phyloP scores from a whole-genome alignment of 2,329 filamentous ascomycete genomes.

The Chaetomium olivaceum region DNA sequence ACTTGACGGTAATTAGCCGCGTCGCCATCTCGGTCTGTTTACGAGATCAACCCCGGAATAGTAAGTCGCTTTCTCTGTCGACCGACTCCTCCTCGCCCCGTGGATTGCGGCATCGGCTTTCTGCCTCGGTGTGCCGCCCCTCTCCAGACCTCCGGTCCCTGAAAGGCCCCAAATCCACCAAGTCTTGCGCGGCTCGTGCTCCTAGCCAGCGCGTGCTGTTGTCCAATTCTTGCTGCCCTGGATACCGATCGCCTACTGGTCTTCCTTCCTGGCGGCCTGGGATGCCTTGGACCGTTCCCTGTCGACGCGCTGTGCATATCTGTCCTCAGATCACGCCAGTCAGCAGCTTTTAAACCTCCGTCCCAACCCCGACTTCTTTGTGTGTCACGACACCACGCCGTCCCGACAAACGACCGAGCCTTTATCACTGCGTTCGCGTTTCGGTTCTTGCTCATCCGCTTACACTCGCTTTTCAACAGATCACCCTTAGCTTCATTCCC shows the following conservation, averaged over 20 bases:
- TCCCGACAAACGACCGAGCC: not conserved
- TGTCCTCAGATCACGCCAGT: constrained; percentile 32
- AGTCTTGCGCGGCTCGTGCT: constrained; percentile 24
- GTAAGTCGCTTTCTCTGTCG: constrained; percentile 31
- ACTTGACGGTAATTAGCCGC: constrained; percentile 30
- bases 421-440: not conserved
- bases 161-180: constrained; percentile 21
- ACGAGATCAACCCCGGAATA: constrained; percentile 25
- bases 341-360: constrained; percentile 21
- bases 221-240: constrained; percentile 19
- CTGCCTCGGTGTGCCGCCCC: constrained; percentile 29
- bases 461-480: constrained; percentile 26
- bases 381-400: constrained; percentile 17
- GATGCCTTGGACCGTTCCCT: constrained; percentile 13
- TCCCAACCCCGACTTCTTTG: constrained; percentile 15
- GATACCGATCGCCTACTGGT: constrained; percentile 15
- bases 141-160: constrained; percentile 12
- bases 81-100: constrained; percentile 5
- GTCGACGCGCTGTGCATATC: constrained; percentile 30
- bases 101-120: constrained; percentile 28
- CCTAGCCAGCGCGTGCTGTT: constrained; percentile 18
- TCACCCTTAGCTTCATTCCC: constrained; percentile 16
- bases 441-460: constrained; percentile 22
- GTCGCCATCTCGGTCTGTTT: constrained; percentile 30
- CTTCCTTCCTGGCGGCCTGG: constrained; percentile 18